Evolutionary conservation across 2,329 filamentous ascomycete genomes (phyloP).

Genomic region (Thelonectria olida): DNA sequence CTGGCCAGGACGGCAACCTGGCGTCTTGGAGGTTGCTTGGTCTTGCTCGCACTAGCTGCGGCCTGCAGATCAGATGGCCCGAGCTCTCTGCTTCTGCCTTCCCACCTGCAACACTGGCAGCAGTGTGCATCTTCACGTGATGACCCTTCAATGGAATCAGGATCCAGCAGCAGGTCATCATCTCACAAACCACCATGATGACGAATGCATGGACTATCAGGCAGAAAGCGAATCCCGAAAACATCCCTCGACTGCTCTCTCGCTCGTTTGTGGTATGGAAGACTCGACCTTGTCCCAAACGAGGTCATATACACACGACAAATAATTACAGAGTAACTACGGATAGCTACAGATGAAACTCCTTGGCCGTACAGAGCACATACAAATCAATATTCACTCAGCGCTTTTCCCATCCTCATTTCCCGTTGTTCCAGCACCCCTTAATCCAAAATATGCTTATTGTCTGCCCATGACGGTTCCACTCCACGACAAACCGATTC

Average conservation of each 20-base stretch:
- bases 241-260: no score
- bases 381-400: no score
- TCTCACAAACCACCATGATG: slow-evolving; percentile 28
- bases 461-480: slow-evolving; percentile 70
- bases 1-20: not conserved
- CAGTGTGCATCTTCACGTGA: slow-evolving; percentile 9
- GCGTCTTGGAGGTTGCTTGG: slow-evolving; percentile 6
- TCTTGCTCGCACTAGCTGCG: no score
- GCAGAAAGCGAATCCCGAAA: no score
- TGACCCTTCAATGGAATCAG: not conserved
- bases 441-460: slow-evolving; percentile 66
- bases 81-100: slow-evolving; percentile 19
- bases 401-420: not conserved
- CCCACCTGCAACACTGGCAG: not conserved
- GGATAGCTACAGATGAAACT: no score
- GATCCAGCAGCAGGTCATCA: not conserved
- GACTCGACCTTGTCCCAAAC: no score
- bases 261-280: no score
- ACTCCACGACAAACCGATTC: slow-evolving; percentile 76
- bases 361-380: not conserved
- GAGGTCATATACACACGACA: not conserved
- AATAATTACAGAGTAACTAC: no score
- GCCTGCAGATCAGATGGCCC: slow-evolving; percentile 38
- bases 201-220: slow-evolving; percentile 24
- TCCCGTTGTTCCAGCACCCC: not conserved